phyloP scores from a whole-genome alignment of 2,329 filamentous ascomycete species.

The Hymenoscyphus fructigenus region DNA sequence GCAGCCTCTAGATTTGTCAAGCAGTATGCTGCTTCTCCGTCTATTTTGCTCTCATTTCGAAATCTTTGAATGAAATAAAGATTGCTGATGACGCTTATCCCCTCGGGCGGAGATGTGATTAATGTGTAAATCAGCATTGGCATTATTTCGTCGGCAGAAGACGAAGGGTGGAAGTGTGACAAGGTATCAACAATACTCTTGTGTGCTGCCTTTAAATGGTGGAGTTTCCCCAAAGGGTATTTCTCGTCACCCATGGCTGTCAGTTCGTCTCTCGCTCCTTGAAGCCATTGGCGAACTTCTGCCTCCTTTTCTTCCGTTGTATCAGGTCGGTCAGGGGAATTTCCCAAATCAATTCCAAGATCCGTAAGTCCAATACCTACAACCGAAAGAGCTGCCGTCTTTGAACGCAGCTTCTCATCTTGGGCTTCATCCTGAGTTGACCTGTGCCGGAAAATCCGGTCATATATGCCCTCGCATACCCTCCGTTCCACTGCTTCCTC shows the following conservation, averaged over 20 bases:
- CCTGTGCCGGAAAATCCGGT: slow-evolving; percentile 85
- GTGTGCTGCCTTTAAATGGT: slow-evolving; percentile 83
- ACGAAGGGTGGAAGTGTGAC: slow-evolving; percentile 67
- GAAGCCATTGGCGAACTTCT: slow-evolving; percentile 71
- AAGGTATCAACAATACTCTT: slow-evolving; percentile 91
- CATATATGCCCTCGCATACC: slow-evolving; percentile 81
- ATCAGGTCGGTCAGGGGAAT: slow-evolving; percentile 54
- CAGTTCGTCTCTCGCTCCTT: slow-evolving; percentile 68
- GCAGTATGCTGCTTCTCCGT: slow-evolving; percentile 94
- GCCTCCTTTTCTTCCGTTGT: slow-evolving; percentile 59
- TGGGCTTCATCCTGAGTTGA: slow-evolving; percentile 91
- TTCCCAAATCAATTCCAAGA: slow-evolving; percentile 72
- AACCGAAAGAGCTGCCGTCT: slow-evolving; percentile 85
- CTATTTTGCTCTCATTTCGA: slow-evolving; percentile 78
- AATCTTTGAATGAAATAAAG: slow-evolving; percentile 93
- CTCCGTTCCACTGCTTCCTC: slow-evolving; percentile 91
- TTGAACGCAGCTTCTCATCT: slow-evolving; percentile 91
- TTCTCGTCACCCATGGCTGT: slow-evolving; percentile 81
- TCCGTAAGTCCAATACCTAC: slow-evolving; percentile 89
- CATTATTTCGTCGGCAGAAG: slow-evolving; percentile 94
- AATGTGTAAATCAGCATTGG: slow-evolving; percentile 95
- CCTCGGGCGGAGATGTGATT: slow-evolving; percentile 83
- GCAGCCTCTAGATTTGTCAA: slow-evolving; percentile 94
- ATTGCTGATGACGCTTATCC: slow-evolving; percentile 89
- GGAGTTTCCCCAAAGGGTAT: slow-evolving; percentile 88